Base-by-base conservation (phyloP, 345 rosid genomes). In the Aquilaria malaccensis region DNA sequence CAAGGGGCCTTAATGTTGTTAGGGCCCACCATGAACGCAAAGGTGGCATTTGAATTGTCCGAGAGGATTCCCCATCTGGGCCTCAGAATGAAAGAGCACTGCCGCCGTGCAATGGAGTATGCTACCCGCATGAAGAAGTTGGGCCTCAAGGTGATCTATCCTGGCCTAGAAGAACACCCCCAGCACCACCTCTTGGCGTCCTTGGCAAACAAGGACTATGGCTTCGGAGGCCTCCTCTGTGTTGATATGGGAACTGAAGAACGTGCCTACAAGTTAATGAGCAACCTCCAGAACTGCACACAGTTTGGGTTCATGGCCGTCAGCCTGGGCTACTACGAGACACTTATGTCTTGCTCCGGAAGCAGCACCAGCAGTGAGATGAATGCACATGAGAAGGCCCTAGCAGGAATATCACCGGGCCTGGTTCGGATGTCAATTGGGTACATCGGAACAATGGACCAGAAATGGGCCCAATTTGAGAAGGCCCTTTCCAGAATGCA, bases 301-400 rank as follows among this genome's bases (percentile, higher is more conserved):
- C 96, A 88, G 53, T 94, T 94, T 9, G 99, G 95, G 53, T 85
- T 94, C 76, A 94, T 94, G 91, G 99, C 99, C 0, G 99, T 94
- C 11, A 94, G 99, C 76, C 59, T 94, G 77, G 99, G 99, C 29
- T 94, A 82, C 73, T 86, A 83, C 30, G 99, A 94, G 82, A 91
- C 95, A 0, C 84, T 94, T 15, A 85, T 94, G 96, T 85, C 97
- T 0, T 89, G 97, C 74, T 91, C 99, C 2, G 91, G 96, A 0
- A 94, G 96, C 31, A 94, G 97, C 79, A 94, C 99, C 1, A 88
- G 95, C 47, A 88, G 96, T 47, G 99, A 91, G 74, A 43, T 94
- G 73, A 85, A 61, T 4, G 74, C 77, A 0, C 83, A 83, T 59
- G 96, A 94, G 70, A 78, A 85, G 76, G 79, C 58, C n/a, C 71